A percentile compares a stretch with the other conserved stretches of the same genome.
These are phyloP conservation scores for Talaromyces thailandensis DNA, from an alignment of 495 filamentous ascomycete species.

Conservation along the genomic window DNA sequence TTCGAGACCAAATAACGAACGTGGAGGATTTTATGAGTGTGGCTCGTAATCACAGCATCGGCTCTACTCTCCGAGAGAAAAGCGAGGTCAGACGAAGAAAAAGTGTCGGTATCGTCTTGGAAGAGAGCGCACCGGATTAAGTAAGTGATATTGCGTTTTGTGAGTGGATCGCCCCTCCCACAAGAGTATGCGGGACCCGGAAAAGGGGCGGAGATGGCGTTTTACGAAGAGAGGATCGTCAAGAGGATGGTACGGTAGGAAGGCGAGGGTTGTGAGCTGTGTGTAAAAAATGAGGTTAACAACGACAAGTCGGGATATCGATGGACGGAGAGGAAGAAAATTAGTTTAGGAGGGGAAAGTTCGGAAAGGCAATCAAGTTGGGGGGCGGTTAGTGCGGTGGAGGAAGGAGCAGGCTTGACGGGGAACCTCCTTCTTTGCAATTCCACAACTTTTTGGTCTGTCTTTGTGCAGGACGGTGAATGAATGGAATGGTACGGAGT, in stretches of 20 bases:
- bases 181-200: neutral
- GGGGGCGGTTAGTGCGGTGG: neutral
- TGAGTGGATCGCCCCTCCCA: constrained; percentile 2
- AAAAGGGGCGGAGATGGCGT: neutral
- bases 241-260: neutral
- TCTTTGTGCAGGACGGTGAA: neutral
- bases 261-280: neutral
- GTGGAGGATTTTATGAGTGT: neutral
- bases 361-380: neutral
- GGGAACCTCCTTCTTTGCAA: neutral
- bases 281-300: neutral
- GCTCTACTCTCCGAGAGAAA: neutral
- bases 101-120: neutral
- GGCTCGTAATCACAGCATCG: neutral
- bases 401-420: neutral
- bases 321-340: neutral
- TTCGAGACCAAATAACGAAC: neutral
- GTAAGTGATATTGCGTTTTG: neutral
- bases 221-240: neutral
- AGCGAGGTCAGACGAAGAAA: neutral
- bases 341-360: neutral
- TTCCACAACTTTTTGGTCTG: neutral
- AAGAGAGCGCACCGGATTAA: neutral
- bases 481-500: neutral
- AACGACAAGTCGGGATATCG: neutral